Evolutionary conservation across 305 asterid genomes (phyloP).

Genomic region (Fraxinus dipetala): DNA sequence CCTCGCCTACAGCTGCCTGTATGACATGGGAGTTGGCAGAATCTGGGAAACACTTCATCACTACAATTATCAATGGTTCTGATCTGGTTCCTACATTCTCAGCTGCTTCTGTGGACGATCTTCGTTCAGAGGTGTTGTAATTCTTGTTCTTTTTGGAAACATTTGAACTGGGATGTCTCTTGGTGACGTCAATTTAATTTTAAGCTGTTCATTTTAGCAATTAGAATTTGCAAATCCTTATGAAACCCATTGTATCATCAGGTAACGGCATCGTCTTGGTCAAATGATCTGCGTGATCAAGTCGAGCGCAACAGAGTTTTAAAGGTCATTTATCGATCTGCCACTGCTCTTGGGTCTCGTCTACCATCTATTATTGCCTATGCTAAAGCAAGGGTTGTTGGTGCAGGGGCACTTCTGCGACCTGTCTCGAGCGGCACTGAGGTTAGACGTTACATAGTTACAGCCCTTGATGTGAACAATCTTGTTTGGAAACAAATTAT

Average conservation of each 20-base stretch:
- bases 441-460: constrained; percentile 32
- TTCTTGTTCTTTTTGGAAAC: constrained; percentile 1
- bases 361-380: constrained; percentile 71
- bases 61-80: constrained; percentile 77
- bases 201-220: constrained; percentile 15
- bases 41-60: constrained; percentile 76
- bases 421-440: constrained; percentile 88
- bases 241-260: constrained; percentile 20
- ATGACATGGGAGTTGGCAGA: constrained; percentile 94
- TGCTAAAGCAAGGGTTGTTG: constrained; percentile 83
- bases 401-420: constrained; percentile 78
- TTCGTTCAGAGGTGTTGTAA: constrained; percentile 74
- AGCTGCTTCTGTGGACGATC: constrained; percentile 75
- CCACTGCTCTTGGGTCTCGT: constrained; percentile 82
- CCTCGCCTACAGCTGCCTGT: constrained; percentile 64
- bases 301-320: constrained; percentile 68
- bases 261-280: constrained; percentile 92
- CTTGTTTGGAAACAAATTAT: not conserved
- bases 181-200: constrained; percentile 4
- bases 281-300: constrained; percentile 83
- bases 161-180: not conserved
- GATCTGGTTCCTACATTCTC: constrained; percentile 93
- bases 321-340: constrained; percentile 70
- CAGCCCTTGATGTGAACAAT: not conserved
- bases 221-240: constrained; percentile 16